phyloP scores from a whole-genome alignment of 1,139 yeast species.

The Yamadazyma friedrichii region DNA sequence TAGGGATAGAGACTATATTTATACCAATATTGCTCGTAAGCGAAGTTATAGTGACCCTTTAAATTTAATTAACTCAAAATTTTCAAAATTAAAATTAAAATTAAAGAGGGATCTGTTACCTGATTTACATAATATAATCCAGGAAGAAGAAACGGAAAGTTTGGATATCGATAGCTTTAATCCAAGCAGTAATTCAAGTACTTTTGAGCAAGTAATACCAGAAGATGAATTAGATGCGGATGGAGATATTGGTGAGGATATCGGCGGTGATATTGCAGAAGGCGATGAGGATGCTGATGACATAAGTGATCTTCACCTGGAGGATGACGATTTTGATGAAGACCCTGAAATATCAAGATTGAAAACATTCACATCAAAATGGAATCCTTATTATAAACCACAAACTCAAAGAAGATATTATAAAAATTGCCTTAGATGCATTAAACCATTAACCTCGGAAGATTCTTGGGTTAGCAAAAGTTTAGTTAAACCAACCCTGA shows the following conservation, averaged over 20 bases:
- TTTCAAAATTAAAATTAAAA: constrained; percentile 14
- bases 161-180: constrained; percentile 6
- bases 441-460: constrained; percentile 51
- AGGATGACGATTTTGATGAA: constrained; percentile 34
- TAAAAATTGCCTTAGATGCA: constrained; percentile 57
- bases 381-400: constrained; percentile 47
- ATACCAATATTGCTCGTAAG: constrained; percentile 5
- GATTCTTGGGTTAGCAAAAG: constrained; percentile 55
- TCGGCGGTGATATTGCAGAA: constrained; percentile 7
- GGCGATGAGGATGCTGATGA: constrained; percentile 29
- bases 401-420: constrained; percentile 44
- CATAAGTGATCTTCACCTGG: constrained; percentile 36
- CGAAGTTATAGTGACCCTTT: constrained; percentile 21
- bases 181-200: not conserved
- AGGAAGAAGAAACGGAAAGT: constrained; percentile 5
- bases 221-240: not conserved
- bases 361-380: constrained; percentile 27
- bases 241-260: not conserved
- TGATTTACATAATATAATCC: constrained; percentile 5
- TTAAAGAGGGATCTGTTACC: constrained; percentile 14
- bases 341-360: constrained; percentile 19
- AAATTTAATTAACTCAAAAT: constrained; percentile 9
- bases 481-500: constrained; percentile 43
- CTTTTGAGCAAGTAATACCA: not conserved
- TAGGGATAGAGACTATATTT: constrained; percentile 4